phyloP scores from a whole-genome alignment of 108 stramenopile genomes.

The Cyclotella baltica region DNA sequence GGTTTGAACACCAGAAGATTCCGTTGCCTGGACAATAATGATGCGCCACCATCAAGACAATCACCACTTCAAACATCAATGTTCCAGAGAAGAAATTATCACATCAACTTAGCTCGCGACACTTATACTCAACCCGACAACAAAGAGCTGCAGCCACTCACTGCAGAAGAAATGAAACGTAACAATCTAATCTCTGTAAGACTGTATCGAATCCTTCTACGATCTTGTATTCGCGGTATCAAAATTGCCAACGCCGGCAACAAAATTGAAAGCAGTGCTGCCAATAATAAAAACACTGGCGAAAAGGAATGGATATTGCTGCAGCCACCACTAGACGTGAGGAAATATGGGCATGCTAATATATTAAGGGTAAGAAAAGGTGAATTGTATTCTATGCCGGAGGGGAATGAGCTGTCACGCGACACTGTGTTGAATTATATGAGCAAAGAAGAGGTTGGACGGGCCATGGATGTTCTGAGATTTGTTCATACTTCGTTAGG shows the following conservation, averaged over 20 bases:
- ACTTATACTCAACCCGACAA: neutral
- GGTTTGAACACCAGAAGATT: too few species aligned
- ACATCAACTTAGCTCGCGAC: neutral
- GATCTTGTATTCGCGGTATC: slow-evolving; percentile 24
- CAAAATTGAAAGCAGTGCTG: neutral
- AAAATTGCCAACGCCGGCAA: slow-evolving; percentile 9
- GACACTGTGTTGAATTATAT: slow-evolving; percentile 16
- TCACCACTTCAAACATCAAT: neutral
- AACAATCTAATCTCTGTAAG: slow-evolving; percentile 37
- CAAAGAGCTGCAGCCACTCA: neutral
- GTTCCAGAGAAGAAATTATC: neutral
- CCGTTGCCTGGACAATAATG: neutral
- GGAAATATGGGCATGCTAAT: slow-evolving; percentile 48
- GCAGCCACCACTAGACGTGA: slow-evolving; percentile 43
- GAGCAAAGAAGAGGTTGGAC: slow-evolving; percentile 30
- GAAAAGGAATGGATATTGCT: slow-evolving; percentile 35
- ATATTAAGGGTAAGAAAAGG: slow-evolving; percentile 28
- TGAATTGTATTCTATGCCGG: neutral
- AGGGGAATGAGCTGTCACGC: neutral
- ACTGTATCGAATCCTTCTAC: slow-evolving; percentile 41
- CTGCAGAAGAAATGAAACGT: slow-evolving; percentile 28
- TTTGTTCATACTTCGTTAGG: slow-evolving; percentile 46
- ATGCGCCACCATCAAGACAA: neutral
- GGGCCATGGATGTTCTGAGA: slow-evolving; percentile 53
- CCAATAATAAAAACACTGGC: neutral